Evolutionary conservation across 208 protist species (phyloP).

Genomic region (Balamuthia mandrillaris): DNA sequence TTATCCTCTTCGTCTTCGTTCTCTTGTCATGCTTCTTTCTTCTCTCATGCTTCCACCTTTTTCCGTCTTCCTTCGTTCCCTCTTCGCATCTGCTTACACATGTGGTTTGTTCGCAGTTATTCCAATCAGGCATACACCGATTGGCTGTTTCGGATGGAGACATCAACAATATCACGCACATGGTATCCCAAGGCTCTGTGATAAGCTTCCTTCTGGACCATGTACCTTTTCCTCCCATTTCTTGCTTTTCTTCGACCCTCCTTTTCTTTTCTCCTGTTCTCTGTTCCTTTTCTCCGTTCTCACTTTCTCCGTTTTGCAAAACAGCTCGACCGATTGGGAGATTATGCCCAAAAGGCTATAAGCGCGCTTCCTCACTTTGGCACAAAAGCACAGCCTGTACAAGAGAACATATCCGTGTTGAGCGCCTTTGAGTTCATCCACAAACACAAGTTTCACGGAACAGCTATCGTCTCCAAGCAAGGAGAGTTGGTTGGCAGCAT

Average conservation of each 20-base stretch:
- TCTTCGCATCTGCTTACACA: neutral
- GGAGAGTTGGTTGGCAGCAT: constrained; percentile 15
- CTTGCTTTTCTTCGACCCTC: too few relatives aligned
- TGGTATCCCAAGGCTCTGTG: neutral
- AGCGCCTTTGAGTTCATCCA: neutral
- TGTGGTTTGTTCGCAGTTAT: neutral
- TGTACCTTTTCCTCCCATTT: too few relatives aligned
- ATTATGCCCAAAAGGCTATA: neutral
- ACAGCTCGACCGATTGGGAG: neutral
- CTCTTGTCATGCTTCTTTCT: too few relatives aligned
- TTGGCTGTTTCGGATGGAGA: neutral
- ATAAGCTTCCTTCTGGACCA: neutral
- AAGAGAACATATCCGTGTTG: neutral
- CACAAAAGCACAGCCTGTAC: neutral
- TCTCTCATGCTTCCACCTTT: too few relatives aligned
- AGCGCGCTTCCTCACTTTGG: neutral
- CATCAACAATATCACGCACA: neutral
- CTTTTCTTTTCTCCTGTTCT: too few relatives aligned
- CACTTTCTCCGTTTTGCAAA: neutral
- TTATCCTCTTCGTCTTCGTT: too few relatives aligned
- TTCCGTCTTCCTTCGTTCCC: neutral
- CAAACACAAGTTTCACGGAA: neutral
- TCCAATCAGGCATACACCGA: neutral
- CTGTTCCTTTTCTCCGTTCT: too few relatives aligned
- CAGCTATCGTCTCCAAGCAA: neutral